Base-by-base conservation (phyloP, 768 basidiomycete genomes). In the Auricularia sp. region DNA sequence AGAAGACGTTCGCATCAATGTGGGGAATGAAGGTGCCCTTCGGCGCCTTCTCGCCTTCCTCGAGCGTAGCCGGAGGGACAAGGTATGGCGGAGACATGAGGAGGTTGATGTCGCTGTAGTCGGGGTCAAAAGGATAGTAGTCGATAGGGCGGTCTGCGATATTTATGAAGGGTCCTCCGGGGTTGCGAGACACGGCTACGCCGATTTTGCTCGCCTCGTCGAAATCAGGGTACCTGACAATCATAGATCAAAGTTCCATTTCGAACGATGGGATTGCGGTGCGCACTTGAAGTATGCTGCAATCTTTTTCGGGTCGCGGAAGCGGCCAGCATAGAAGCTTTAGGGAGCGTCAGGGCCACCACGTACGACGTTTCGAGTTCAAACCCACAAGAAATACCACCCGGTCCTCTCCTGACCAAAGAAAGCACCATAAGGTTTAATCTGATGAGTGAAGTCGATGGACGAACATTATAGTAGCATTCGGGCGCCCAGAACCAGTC, bases 401-500 rank as follows among this genome's bases (percentile, higher is more conserved):
- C 29, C 23, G 11, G 56, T 59, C 29, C 8, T 10, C 23, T 29
- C 10, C 47, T 51, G 29, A 21, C 10, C 6, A 51, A 51, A 10
- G 18, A 16, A 12, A 18, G 14, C 18, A 51, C 5, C 10, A 18
- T 51, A 18, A 21, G 47, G 5, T 42, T 42, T 14, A 14, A 51
- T 18, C 11, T 14, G 1, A 8, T 51, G 47, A 10, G 47, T 51
- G 18, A 8, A 7, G 12, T 14, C 12, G 47, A 18, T 6, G 16
- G 14, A 51, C 47, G 14, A 21, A 51, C 47, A 29, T 59, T 59
- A 18, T 59, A 59, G 56, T 59, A 59, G 56, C 23, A 29, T 6
- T 59, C 56, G 23, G 56, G 56, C 8, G 56, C 56, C 56, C 56
- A 59, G 34, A 59, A 35, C 56, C 56, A 59, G 34, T 59, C 56